These are phyloP conservation scores for Paecilomyces sp. DNA, from an alignment of 2,329 filamentous ascomycete genomes.

Conservation along the genomic window DNA sequence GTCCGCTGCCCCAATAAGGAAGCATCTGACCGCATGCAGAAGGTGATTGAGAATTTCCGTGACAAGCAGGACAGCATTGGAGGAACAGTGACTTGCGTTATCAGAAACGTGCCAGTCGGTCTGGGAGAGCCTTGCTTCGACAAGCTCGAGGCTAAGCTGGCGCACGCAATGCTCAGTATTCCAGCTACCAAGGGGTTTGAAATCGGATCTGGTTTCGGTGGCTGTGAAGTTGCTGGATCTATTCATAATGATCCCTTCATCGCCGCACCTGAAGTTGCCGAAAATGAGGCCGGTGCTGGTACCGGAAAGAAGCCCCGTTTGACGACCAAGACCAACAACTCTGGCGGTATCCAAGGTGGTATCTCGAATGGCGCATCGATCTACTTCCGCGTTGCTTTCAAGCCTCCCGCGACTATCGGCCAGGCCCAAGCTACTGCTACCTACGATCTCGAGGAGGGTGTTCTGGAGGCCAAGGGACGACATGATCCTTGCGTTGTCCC, in stretches of 20 bases:
- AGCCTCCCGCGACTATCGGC: slow-evolving; percentile 88
- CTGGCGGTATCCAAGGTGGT: slow-evolving; percentile 88
- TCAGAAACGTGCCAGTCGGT: slow-evolving; percentile 75
- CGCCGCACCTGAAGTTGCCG: slow-evolving; percentile 38
- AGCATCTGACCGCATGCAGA: slow-evolving; percentile 64
- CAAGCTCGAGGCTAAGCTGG: slow-evolving; percentile 87
- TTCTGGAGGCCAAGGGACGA: slow-evolving; percentile 83
- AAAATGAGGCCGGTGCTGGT: slow-evolving; percentile 8
- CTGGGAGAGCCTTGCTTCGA: slow-evolving; percentile 93
- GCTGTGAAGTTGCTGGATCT: slow-evolving; percentile 80
- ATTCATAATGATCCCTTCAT: slow-evolving; percentile 87
- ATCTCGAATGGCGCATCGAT: slow-evolving; percentile 90
- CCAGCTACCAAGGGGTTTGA: slow-evolving; percentile 95
- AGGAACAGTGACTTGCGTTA: slow-evolving; percentile 89
- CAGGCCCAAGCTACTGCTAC: slow-evolving; percentile 77
- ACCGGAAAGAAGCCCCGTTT: slow-evolving; percentile 47
- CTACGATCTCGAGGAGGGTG: slow-evolving; percentile 69
- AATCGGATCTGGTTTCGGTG: slow-evolving; percentile 85
- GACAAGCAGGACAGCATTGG: slow-evolving; percentile 84
- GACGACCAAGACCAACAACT: slow-evolving; percentile 89
- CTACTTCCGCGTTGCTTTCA: slow-evolving; percentile 94
- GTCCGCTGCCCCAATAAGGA: slow-evolving; percentile 74
- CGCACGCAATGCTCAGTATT: slow-evolving; percentile 90
- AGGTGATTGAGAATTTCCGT: slow-evolving; percentile 67
- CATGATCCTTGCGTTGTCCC: slow-evolving; percentile 93